phyloP scores from a whole-genome alignment of 495 filamentous ascomycete genomes.

The Penicillium goetzii region DNA sequence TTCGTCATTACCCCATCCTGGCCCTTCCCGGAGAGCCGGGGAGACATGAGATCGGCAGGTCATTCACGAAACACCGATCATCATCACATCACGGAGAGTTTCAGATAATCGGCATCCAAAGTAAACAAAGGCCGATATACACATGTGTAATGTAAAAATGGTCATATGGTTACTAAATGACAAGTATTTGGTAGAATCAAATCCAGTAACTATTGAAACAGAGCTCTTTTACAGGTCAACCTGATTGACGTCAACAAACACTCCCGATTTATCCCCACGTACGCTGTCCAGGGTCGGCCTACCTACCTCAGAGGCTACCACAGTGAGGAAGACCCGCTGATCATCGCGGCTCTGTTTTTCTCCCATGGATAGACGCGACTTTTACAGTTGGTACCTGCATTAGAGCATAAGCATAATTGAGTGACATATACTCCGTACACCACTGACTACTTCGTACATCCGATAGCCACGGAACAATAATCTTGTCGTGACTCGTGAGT shows the following conservation, averaged over 20 bases:
- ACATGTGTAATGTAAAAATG: not conserved
- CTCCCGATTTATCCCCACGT: not conserved
- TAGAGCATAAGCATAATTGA: not conserved
- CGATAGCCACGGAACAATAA: not conserved
- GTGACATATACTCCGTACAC: not conserved
- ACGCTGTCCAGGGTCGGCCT: constrained; percentile 2
- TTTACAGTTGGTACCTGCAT: constrained; percentile 3
- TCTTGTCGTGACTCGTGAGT: not conserved
- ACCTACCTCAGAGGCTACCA: constrained; percentile 14
- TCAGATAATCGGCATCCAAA: constrained; percentile 14
- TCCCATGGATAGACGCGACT: not conserved
- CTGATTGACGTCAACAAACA: constrained; percentile 6
- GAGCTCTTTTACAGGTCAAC: not conserved
- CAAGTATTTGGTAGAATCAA: not conserved
- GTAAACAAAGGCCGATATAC: not conserved
- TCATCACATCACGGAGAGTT: not conserved
- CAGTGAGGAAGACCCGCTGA: constrained; percentile 11
- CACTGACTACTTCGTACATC: not conserved
- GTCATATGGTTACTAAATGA: not conserved
- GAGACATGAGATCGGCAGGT: constrained; percentile 11
- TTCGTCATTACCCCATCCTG: not conserved
- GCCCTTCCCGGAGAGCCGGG: not conserved
- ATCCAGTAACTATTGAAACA: not conserved
- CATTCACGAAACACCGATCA: constrained; percentile 11
- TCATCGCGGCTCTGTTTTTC: constrained; percentile 19